These are phyloP conservation scores for Lachnellula suecica DNA, from an alignment of 2,329 filamentous ascomycete species.

Conservation along the genomic window DNA sequence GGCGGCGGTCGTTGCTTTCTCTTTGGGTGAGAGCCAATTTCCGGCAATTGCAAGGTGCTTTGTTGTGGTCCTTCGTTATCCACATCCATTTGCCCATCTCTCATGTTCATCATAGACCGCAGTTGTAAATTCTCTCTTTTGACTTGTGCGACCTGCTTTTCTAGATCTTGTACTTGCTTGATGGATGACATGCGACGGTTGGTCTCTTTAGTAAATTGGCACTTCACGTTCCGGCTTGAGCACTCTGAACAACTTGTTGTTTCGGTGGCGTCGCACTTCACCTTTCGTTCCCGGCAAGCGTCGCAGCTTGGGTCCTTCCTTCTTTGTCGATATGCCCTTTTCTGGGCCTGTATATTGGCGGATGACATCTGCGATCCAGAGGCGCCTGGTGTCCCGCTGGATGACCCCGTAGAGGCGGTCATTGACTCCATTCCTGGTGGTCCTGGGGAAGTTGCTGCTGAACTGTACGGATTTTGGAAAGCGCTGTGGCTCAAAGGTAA, in stretches of 20 bases:
- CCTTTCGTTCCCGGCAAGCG: slow-evolving; percentile 84
- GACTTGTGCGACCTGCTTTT: slow-evolving; percentile 82
- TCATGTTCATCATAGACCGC: slow-evolving; percentile 56
- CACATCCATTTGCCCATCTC: slow-evolving; percentile 44
- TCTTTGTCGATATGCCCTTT: slow-evolving; percentile 90
- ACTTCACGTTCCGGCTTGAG: slow-evolving; percentile 93
- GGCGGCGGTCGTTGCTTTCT: slow-evolving; percentile 60
- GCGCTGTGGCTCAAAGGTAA: slow-evolving; percentile 36
- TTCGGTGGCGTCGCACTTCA: slow-evolving; percentile 94
- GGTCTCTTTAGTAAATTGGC: slow-evolving; percentile 98
- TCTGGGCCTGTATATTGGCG: slow-evolving; percentile 69
- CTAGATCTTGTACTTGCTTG: slow-evolving; percentile 96
- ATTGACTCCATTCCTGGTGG: slow-evolving; percentile 57
- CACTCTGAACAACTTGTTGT: slow-evolving; percentile 96
- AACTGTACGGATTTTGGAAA: slow-evolving; percentile 30
- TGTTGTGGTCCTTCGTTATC: slow-evolving; percentile 37
- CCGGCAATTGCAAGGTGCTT: slow-evolving; percentile 56
- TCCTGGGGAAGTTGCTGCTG: slow-evolving; percentile 29
- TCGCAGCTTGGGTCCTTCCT: slow-evolving; percentile 97
- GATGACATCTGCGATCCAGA: slow-evolving; percentile 34
- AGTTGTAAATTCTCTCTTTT: slow-evolving; percentile 78
- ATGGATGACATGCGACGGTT: slow-evolving; percentile 99
- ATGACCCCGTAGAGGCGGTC: slow-evolving; percentile 58
- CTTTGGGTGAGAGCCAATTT: slow-evolving; percentile 64
- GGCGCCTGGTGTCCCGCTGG: slow-evolving; percentile 52